Conservation (phyloP, 176 grass and related monocot species). For the Typha latifolia region DNA sequence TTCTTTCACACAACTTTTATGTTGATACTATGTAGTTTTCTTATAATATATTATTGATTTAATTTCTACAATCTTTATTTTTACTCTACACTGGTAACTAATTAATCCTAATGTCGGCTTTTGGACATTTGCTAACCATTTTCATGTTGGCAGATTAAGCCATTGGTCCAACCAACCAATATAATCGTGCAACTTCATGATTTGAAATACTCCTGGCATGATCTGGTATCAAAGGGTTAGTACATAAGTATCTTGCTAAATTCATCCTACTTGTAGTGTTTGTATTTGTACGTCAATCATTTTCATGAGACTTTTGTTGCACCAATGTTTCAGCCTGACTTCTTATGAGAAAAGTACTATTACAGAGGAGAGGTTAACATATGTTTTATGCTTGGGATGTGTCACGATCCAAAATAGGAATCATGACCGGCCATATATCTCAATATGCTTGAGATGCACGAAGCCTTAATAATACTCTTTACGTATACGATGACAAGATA, state of each 20-base stretch:
- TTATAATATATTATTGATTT: neutral
- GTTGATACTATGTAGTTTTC: neutral
- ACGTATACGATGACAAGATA: too few species aligned
- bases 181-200: slow-evolving; percentile 53
- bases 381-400: too few species aligned
- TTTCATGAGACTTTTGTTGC: too few species aligned
- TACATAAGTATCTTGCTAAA: slow-evolving; percentile 21
- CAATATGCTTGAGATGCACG: too few species aligned
- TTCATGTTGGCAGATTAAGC: slow-evolving; percentile 57
- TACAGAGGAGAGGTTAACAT: too few species aligned
- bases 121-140: neutral
- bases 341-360: too few species aligned
- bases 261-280: neutral
- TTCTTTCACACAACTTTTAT: slow-evolving; percentile 13
- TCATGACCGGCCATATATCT: too few species aligned
- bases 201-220: slow-evolving; percentile 85
- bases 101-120: too few species aligned
- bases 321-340: too few species aligned
- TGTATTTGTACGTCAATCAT: neutral
- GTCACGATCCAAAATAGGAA: too few species aligned
- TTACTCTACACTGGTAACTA: neutral
- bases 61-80: slow-evolving; percentile 3
- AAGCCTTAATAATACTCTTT: too few species aligned
- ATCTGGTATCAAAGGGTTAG: slow-evolving; percentile 84
- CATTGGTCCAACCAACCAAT: slow-evolving; percentile 71